These are phyloP conservation scores for Mycena vulgaris DNA, from an alignment of 768 basidiomycete species.

Conservation along the genomic window DNA sequence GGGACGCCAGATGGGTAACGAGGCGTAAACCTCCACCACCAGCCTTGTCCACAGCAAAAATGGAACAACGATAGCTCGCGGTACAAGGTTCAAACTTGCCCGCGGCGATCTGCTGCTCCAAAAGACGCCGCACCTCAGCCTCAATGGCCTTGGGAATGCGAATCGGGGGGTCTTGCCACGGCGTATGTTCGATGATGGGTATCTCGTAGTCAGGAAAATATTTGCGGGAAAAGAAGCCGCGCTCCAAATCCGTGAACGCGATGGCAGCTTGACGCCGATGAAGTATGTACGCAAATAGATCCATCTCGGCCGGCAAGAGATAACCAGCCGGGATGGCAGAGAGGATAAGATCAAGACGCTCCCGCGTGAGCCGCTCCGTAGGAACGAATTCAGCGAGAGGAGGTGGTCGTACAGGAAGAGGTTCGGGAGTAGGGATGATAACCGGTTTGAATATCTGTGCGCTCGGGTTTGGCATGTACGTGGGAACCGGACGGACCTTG, in stretches of 20 bases:
- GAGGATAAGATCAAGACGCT: constrained; percentile 37
- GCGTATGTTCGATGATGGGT: constrained; percentile 50
- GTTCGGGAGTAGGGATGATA: constrained; percentile 37
- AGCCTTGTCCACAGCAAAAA: constrained; percentile 46
- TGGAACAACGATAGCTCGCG: constrained; percentile 41
- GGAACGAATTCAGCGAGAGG: constrained; percentile 31
- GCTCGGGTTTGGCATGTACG: constrained; percentile 42
- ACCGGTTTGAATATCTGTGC: constrained; percentile 40
- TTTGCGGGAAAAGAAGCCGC: constrained; percentile 47
- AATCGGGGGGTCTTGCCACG: constrained; percentile 50
- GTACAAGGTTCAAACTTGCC: constrained; percentile 43
- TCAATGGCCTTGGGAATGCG: constrained; percentile 44
- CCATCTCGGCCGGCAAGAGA: constrained; percentile 28
- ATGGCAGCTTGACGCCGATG: constrained; percentile 30
- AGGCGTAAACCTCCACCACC: constrained; percentile 44
- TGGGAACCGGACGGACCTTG: constrained; percentile 45
- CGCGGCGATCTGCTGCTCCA: constrained; percentile 36
- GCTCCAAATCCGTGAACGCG: constrained; percentile 43
- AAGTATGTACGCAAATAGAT: constrained; percentile 41
- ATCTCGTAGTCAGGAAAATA: constrained; percentile 53
- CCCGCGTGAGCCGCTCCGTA: constrained; percentile 22
- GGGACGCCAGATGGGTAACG: constrained; percentile 49
- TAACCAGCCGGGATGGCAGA: constrained; percentile 11
- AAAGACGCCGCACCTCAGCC: constrained; percentile 38
- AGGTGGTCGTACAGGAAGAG: constrained; percentile 19